Percentiles rank a stretch among this genome's conserved stretches.
Evolutionary conservation across 2,329 filamentous ascomycete genomes (phyloP).

Genomic region (Neonectria faginata): DNA sequence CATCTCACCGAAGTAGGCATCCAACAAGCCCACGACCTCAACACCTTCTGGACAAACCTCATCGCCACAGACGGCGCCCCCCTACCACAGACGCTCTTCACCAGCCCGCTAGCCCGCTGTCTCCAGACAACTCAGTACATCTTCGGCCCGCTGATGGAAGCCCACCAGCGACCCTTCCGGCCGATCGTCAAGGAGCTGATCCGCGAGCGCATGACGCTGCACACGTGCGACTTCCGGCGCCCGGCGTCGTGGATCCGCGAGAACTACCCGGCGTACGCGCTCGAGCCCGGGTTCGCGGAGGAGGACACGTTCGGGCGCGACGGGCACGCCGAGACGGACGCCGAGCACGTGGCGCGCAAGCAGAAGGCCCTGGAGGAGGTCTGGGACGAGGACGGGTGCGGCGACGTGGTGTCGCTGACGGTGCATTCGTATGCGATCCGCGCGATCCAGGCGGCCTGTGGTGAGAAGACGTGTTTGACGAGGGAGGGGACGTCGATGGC

Average conservation of each 20-base stretch:
- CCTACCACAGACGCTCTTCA: slow-evolving; percentile 66
- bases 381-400: slow-evolving; percentile 53
- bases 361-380: slow-evolving; percentile 59
- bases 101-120: slow-evolving; percentile 69
- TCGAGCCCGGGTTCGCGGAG: slow-evolving; percentile 68
- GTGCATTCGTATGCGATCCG: slow-evolving; percentile 62
- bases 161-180: slow-evolving; percentile 55
- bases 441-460: slow-evolving; percentile 56
- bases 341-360: slow-evolving; percentile 59
- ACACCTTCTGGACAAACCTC: slow-evolving; percentile 62
- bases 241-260: slow-evolving; percentile 59
- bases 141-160: slow-evolving; percentile 56
- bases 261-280: slow-evolving; percentile 61
- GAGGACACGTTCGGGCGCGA: slow-evolving; percentile 65
- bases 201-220: slow-evolving; percentile 69
- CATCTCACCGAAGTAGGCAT: slow-evolving; percentile 65
- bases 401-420: slow-evolving; percentile 61
- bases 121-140: slow-evolving; percentile 66
- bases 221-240: slow-evolving; percentile 71
- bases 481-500: slow-evolving; percentile 66
- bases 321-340: slow-evolving; percentile 60
- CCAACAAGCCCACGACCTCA: slow-evolving; percentile 64
- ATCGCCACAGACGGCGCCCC: slow-evolving; percentile 61
- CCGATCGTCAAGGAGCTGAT: slow-evolving; percentile 69
- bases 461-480: slow-evolving; percentile 58